Evolutionary conservation across 2,329 filamentous ascomycete genomes (phyloP), one percentile per base, ranked within the genome.

Genomic region (Fonsecaea nubica): DNA sequence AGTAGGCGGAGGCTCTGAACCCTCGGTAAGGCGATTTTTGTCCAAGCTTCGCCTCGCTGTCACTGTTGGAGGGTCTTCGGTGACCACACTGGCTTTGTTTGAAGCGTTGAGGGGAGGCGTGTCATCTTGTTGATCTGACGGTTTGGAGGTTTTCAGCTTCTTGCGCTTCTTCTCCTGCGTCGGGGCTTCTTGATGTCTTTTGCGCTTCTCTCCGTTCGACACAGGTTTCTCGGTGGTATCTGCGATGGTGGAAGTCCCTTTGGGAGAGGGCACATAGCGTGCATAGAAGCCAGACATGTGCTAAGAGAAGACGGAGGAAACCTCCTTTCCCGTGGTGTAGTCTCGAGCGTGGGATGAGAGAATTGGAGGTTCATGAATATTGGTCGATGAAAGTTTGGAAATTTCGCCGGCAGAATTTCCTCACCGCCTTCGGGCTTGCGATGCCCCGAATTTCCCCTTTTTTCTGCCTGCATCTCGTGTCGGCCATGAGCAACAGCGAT

Each of bases 231-330:
- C 13, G 21, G 36, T 35, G 32, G 21, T 13, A 18, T 45, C 38
- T 25, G 42, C 10, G 35, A 42, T 32, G 33, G 30, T 10, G 9
- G 36, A 40, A 18, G 50, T 12, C 13, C 53, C 57, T 33, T 60
- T 65, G 8, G 62, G 33, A 2, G 80, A 78, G 60, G 82, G 81
- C 50, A 80, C 80, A 71, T 83, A 82, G 60, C 81, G 79, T 35
- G 79, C 76, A 69, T 84, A 82, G 40, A 84, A 78, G 56, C 79
- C 77, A 61, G 81, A 77, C 82, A 85, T 85, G 64, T 62, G 50
- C 4, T 36, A 25, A 4, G 6, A 3, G 9, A 50, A 21, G 45
- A 30, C 45, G 25, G 18, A 0, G 10, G 9, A 21, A 50, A 6
- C 9, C 18, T 50, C 4, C 12, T 50, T 9, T 9, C 7, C 45